Evolutionary conservation across 2,329 filamentous ascomycete genomes (phyloP).

Genomic region (Elsinoe fawcettii): DNA sequence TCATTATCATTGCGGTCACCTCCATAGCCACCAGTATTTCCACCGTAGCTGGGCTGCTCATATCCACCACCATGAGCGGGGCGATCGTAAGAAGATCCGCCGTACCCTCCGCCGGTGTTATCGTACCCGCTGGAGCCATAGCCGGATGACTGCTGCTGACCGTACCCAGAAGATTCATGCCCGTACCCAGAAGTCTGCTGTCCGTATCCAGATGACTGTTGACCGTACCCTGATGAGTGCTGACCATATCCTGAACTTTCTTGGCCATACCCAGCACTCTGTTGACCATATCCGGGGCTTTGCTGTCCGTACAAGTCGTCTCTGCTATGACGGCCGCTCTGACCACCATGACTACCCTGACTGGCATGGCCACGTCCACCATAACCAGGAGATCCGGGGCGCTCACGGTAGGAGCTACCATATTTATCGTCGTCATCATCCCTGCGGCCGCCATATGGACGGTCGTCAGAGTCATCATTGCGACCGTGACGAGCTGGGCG

Average conservation of each 20-base stretch:
- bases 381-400: not conserved
- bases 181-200: not conserved
- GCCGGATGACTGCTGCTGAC: not conserved
- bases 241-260: not conserved
- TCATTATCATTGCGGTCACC: not conserved
- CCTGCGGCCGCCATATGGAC: not conserved
- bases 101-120: not conserved
- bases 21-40: not conserved
- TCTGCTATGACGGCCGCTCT: not conserved
- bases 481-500: not conserved
- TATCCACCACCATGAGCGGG: not conserved
- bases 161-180: not conserved
- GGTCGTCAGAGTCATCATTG: not conserved
- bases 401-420: not conserved
- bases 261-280: not conserved
- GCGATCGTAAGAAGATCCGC: not conserved
- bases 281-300: not conserved
- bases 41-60: constrained; percentile 1
- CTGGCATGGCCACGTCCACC: constrained; percentile 3
- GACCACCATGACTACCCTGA: constrained; percentile 1
- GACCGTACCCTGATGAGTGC: not conserved
- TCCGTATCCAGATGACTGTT: not conserved
- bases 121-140: not conserved
- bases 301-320: not conserved
- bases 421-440: constrained; percentile 11